These are phyloP conservation scores for Microthyrium microscopicum DNA, from an alignment of 2,329 filamentous ascomycete genomes.

Conservation along the genomic window DNA sequence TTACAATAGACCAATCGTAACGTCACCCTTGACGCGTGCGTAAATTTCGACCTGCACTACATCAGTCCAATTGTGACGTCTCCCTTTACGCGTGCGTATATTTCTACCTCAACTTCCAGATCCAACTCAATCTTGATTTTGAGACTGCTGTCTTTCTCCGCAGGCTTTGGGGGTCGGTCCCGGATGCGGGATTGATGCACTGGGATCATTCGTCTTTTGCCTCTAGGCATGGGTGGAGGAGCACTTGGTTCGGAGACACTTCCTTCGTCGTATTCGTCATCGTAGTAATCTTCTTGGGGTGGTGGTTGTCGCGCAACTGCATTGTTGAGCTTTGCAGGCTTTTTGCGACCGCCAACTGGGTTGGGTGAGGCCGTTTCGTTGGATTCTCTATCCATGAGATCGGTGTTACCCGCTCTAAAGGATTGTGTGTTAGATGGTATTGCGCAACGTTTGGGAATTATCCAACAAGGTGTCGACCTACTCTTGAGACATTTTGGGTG, in stretches of 20 bases:
- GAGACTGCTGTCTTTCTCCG: slow-evolving; percentile 21
- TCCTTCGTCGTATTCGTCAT: slow-evolving; percentile 19
- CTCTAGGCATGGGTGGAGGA: slow-evolving; percentile 8
- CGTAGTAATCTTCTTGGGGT: slow-evolving; percentile 9
- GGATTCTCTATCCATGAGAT: neutral
- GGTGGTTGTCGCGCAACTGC: slow-evolving; percentile 9
- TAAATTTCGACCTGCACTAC: slow-evolving; percentile 9
- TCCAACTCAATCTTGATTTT: slow-evolving; percentile 28
- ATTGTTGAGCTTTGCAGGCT: slow-evolving; percentile 10
- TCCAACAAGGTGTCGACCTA: too few species aligned
- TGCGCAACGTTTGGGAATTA: too few species aligned
- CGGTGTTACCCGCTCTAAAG: neutral
- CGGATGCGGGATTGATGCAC: slow-evolving; percentile 23
- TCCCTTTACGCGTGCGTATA: slow-evolving; percentile 18
- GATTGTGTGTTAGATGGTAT: too few species aligned
- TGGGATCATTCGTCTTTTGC: slow-evolving; percentile 13
- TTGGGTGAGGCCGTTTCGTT: slow-evolving; percentile 7
- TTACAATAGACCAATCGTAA: slow-evolving; percentile 6
- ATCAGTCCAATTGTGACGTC: slow-evolving; percentile 18
- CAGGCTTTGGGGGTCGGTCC: slow-evolving; percentile 19
- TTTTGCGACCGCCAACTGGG: slow-evolving; percentile 9
- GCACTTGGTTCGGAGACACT: slow-evolving; percentile 27
- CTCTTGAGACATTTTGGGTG: too few species aligned
- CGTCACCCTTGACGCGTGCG: slow-evolving; percentile 1
- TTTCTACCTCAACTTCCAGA: slow-evolving; percentile 18